Conservation (phyloP, 1,284 basidiomycete genomes). For the Schizophyllum commune region DNA sequence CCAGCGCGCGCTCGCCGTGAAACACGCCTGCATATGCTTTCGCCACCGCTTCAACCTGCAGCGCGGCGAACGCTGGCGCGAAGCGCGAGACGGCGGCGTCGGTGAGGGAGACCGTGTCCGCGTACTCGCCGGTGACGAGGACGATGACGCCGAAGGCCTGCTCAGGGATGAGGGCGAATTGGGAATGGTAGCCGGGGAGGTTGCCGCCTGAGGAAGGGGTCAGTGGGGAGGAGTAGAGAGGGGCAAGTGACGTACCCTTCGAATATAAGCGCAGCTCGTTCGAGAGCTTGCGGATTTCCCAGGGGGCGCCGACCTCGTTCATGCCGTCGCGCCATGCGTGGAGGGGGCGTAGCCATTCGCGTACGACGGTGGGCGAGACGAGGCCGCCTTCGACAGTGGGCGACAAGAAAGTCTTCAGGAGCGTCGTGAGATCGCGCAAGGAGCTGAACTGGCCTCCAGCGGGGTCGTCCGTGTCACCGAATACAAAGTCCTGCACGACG, state of each 20-base stretch:
- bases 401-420: constrained; percentile 36
- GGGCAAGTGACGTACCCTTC: constrained; percentile 21
- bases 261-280: constrained; percentile 27
- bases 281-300: constrained; percentile 36
- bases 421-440: constrained; percentile 31
- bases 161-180: constrained; percentile 36
- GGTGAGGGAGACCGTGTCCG: constrained; percentile 28
- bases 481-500: constrained; percentile 26
- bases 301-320: constrained; percentile 37
- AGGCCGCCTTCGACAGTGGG: constrained; percentile 29
- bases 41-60: constrained; percentile 22
- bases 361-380: constrained; percentile 26
- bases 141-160: constrained; percentile 39
- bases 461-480: constrained; percentile 33
- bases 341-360: constrained; percentile 36
- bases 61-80: constrained; percentile 31
- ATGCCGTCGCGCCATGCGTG: constrained; percentile 33
- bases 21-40: constrained; percentile 29
- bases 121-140: constrained; percentile 33
- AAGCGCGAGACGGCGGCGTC: constrained; percentile 29
- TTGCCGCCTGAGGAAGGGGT: constrained; percentile 30
- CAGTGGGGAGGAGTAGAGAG: constrained; percentile 18
- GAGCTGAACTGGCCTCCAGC: constrained; percentile 43
- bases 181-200: constrained; percentile 35
- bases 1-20: constrained; percentile 18